A percentile compares a stretch with the other conserved stretches of the same genome.
phyloP scores from a whole-genome alignment of 169 alveolate genomes.

The Plasmodium ovale region DNA sequence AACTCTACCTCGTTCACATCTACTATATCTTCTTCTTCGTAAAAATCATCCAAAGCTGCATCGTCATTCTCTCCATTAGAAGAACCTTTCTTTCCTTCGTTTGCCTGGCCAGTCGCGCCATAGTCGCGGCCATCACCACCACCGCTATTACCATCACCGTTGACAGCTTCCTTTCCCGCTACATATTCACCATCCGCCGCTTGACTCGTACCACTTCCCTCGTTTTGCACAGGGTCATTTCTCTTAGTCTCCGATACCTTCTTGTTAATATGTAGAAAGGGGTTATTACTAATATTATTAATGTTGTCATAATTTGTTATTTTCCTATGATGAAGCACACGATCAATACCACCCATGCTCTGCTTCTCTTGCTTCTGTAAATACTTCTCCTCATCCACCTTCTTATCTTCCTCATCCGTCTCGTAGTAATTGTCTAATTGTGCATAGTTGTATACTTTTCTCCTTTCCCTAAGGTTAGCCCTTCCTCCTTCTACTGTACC shows the following conservation, averaged over 20 bases:
- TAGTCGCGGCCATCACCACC: not conserved
- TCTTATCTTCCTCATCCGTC: conserved; percentile 75
- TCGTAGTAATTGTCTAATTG: conserved; percentile 59
- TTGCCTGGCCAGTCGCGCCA: not conserved
- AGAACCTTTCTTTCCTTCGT: too few relatives aligned
- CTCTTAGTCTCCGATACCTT: not conserved
- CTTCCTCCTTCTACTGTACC: conserved; percentile 63
- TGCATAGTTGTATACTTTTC: conserved; percentile 53
- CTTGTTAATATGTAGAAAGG: conserved; percentile 58
- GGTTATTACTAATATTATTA: conserved; percentile 51
- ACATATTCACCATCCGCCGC: not conserved
- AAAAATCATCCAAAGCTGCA: conserved; percentile 36
- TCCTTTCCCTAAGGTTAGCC: conserved; percentile 68
- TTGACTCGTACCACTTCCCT: not conserved
- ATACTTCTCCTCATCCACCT: conserved; percentile 70
- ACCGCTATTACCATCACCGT: not conserved
- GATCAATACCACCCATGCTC: conserved; percentile 85
- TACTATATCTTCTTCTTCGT: conserved; percentile 70
- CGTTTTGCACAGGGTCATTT: not conserved
- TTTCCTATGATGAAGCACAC: conserved; percentile 82
- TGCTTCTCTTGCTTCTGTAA: conserved; percentile 76
- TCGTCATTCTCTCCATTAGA: conserved; percentile 26
- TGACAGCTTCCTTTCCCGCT: not conserved
- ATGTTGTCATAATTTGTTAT: conserved; percentile 46
- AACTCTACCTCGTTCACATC: conserved; percentile 83